Evolutionary conservation across 768 basidiomycete genomes (phyloP), one percentile per base, ranked within the genome.

Genomic region (Mycena leptocephala): DNA sequence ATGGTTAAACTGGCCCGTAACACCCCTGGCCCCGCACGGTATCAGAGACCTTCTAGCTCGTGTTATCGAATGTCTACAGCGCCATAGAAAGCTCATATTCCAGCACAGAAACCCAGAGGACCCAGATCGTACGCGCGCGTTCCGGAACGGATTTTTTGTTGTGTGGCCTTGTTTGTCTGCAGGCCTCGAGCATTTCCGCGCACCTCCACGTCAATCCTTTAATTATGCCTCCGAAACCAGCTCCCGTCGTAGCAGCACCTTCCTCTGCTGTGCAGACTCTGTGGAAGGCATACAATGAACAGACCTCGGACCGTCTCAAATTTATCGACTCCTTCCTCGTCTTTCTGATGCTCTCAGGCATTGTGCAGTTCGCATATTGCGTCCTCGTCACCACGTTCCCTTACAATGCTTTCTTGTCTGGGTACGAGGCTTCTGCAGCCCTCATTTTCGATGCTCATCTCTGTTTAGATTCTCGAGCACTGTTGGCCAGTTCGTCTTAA

Each of bases 371-470:
- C 86, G 86, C 91, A 13, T 99, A 99, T 87, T 97, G 98, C 87
- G 86, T 98, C 35, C 89, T 96, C 78, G 90, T 99, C 76, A 97
- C 97, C 72, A 95, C 93, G 87, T 99, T 93, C 86, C 98, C 98
- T 28, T 99, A 97, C 89, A 99, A 99, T 80, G 97, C 98, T 46
- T 99, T 99, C 87, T 85, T 99, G 79, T 94, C 97, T 77, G 97
- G 97, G 98, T 99, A 86, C 76, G 95, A 86, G 22, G 1, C 41
- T 68, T 24, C 24, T 56, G 18, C 14, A 72, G 18, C 16, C n/a
- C 39, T 48, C 5, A 13, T 30, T 5, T 43, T 10, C 33, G 58
- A 14, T 72, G 55, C 69, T 77, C 24, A 46, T 51, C n/a, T 30
- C 51, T 2, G 30, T n/a, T 14, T 74, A 99, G 98, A 28, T 99